Evolutionary conservation across 352 stramenopile genomes (phyloP), one percentile per base, ranked within the genome.

Genomic region (Peronospora destructor): DNA sequence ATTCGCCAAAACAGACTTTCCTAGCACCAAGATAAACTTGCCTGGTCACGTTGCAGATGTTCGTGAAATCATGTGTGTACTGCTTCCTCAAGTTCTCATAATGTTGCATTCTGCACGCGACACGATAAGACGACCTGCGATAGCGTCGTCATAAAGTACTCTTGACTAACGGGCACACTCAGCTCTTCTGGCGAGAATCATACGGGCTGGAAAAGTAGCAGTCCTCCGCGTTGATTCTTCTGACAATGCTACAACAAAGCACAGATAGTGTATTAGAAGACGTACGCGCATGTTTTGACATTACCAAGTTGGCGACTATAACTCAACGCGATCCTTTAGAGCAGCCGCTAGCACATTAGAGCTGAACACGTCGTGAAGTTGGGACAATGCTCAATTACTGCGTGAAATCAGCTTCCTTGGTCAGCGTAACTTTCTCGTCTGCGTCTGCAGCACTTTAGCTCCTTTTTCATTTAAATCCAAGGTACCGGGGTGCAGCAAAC

Each of bases 401-500:
- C 66, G 1, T 60, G n/a, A 93, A 50, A 42, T 87, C 64, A 26
- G 86, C 71, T 45, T 84, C 64, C 1, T 71, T 39, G 9, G 68
- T 72, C 11, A 93, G 42, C 12, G 64, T 60, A 45, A 93, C 49
- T 91, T 90, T 43, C 78, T 82, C 4, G 77, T 93, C 25, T 89
- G 70, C 1, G 80, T 80, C 35, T 87, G 59, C 11, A 93, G 64
- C n/a, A 93, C 76, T 56, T 91, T 91, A 19, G 79, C 78, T 5
- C 63, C 50, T 53, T 76, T 76, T 16, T 88, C 75, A 16, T 66
- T 86, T 91, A 26, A n/a, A n/a, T n/a, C 82, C 79, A 11, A 93
- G 60, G 32, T 93, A 93, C n/a, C 91, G 45, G 95, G 94, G 16
- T 94, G 88, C 25, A 98, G 62, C 47, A 98, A 62, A 8, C 87